phyloP scores from a whole-genome alignment of 2,329 filamentous ascomycete genomes.

The Aspergillus brasiliensis region DNA sequence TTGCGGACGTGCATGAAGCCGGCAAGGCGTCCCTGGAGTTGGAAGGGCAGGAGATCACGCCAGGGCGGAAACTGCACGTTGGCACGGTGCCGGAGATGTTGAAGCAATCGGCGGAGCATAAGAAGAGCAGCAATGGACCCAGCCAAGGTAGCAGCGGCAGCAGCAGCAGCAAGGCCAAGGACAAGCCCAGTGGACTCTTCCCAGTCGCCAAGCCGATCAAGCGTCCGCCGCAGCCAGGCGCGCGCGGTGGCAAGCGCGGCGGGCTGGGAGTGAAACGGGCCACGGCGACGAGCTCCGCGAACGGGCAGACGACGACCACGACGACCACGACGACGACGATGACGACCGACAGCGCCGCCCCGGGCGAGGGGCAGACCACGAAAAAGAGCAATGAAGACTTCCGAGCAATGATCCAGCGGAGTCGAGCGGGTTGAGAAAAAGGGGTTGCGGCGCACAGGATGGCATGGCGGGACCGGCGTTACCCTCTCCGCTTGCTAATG shows the following conservation, averaged over 20 bases:
- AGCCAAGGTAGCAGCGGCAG: conserved; percentile 36
- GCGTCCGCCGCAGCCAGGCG: conserved; percentile 49
- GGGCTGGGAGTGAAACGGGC: conserved; percentile 53
- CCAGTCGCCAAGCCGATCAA: conserved; percentile 42
- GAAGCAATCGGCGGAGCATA: conserved; percentile 41
- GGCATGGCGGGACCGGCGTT: conserved; percentile 34
- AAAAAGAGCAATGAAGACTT: conserved; percentile 62
- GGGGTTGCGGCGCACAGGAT: conserved; percentile 24
- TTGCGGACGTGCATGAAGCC: conserved; percentile 66
- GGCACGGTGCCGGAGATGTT: conserved; percentile 58
- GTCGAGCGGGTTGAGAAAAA: conserved; percentile 29
- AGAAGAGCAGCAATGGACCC: conserved; percentile 36
- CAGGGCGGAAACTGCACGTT: conserved; percentile 46
- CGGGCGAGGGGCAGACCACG: conserved; percentile 25
- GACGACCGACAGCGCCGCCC: conserved; percentile 23
- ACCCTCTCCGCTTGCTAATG: conserved; percentile 12
- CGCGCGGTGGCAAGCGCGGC: conserved; percentile 47
- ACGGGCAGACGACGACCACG: conserved; percentile 27
- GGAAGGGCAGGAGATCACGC: conserved; percentile 49
- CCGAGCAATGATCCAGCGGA: conserved; percentile 55
- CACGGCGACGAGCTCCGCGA: conserved; percentile 12
- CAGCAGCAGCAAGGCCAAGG: conserved; percentile 42
- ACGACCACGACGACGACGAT: conserved; percentile 31
- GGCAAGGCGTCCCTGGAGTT: conserved; percentile 60
- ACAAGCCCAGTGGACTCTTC: conserved; percentile 31